Conservation (phyloP, 352 stramenopile species). For the Globisporangium nagaii region DNA sequence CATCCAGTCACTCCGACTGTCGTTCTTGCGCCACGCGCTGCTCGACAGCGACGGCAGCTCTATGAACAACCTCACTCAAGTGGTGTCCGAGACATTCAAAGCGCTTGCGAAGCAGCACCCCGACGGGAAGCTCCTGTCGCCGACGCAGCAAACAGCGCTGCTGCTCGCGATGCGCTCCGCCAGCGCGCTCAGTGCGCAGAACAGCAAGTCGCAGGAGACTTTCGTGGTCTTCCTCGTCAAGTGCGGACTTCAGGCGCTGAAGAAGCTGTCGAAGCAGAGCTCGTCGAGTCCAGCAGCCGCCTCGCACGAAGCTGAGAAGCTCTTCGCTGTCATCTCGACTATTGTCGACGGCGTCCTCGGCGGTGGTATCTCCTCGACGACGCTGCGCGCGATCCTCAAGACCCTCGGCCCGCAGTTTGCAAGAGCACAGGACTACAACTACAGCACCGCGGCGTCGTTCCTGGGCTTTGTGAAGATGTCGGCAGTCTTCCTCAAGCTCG, state of each 20-base stretch:
- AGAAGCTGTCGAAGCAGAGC: background rate
- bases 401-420: constrained; percentile 16
- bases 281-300: background rate
- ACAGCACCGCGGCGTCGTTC: constrained; percentile 14
- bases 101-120: constrained; percentile 18
- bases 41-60: constrained; percentile 1
- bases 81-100: constrained; percentile 14
- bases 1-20: background rate
- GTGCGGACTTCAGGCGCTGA: constrained; percentile 9
- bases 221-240: constrained; percentile 12
- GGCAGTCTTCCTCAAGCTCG: constrained; percentile 25
- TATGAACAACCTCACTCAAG: background rate
- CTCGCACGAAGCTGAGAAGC: background rate
- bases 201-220: constrained; percentile 1
- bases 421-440: constrained; percentile 14
- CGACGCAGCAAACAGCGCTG: constrained; percentile 25
- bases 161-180: constrained; percentile 30
- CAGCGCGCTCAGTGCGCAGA: constrained; percentile 1
- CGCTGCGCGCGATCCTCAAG: constrained; percentile 10
- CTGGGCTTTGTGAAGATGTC: constrained; percentile 30
- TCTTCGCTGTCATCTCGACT: constrained; percentile 1
- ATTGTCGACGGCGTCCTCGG: constrained; percentile 5
- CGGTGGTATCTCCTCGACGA: background rate
- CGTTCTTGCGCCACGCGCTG: constrained; percentile 15
- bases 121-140: constrained; percentile 20